Base-by-base conservation (phyloP, 129 eudicot species). In the Saussurea involucrata region DNA sequence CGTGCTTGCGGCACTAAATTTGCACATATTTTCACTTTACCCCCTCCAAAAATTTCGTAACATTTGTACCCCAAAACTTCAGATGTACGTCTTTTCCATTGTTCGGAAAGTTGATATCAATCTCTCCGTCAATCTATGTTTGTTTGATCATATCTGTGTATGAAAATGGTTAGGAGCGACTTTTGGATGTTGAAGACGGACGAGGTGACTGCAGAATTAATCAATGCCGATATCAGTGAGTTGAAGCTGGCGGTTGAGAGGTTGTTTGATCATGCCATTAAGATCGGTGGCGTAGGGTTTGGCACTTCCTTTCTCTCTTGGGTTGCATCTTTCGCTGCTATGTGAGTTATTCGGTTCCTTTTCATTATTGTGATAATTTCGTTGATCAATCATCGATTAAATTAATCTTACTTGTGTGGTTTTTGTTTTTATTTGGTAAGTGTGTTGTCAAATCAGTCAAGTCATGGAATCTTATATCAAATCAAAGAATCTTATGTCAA, bases 241-340 rank as follows among this genome's bases (percentile, higher is more conserved):
- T 73, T 93, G 17, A 90, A 88, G 69, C 9, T 85, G 24, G 92
- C 88, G 24, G 89, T 84, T 60, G 76, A 75, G 53, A 82, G 76
- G 34, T 76, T 93, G 70, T 44, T 90, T 4, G 24, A 66, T 73
- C 88, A 92, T 42, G 92, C 87, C 75, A 34, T 84, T 78, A 86
- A 72, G 69, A 75, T 85, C 24, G 89, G 90, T 32, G 89, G 88
- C 78, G 69, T 82, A 12, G 96, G 88, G 33, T 86, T 92, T 10
- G 94, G 89, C 32, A 83, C 94, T 58, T 80, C 90, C 34, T 86
- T 88, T 72, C 88, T 92, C 81, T 81, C 84, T 69, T 92, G 95
- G 96, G 79, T 92, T 66, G 94, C 98, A 69, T 88, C 89, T 28
- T 77, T 90, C 32, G 84, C 98, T 10, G 90, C 96, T 40, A 90